These are phyloP conservation scores for Cutaneotrichosporon spelunceum DNA, from an alignment of 1,284 basidiomycete species.

Conservation along the genomic window DNA sequence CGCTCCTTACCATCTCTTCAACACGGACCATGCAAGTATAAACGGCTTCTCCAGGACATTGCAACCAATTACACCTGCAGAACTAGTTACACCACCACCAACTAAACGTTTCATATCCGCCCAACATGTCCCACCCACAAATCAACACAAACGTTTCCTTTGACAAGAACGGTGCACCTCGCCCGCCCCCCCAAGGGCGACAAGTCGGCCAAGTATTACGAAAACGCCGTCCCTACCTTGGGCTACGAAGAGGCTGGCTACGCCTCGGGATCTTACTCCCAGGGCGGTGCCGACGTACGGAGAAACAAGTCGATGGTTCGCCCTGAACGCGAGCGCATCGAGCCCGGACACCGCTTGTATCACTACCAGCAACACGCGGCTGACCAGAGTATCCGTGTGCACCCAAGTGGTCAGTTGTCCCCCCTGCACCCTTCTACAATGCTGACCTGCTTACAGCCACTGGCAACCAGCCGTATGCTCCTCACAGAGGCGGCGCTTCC, in stretches of 20 bases:
- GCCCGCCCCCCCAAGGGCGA: slow-evolving; percentile 38
- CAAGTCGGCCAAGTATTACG: slow-evolving; percentile 18
- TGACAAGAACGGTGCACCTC: slow-evolving; percentile 26
- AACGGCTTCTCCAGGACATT: slow-evolving; percentile 8
- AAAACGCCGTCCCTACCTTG: slow-evolving; percentile 22
- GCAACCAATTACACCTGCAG: slow-evolving; percentile 7
- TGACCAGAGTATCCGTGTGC: slow-evolving; percentile 70
- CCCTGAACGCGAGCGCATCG: slow-evolving; percentile 95
- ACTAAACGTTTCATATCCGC: slow-evolving; percentile 5
- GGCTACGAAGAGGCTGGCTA: slow-evolving; percentile 40
- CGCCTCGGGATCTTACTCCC: slow-evolving; percentile 37
- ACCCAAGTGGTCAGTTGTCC: slow-evolving; percentile 70
- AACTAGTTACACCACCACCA: slow-evolving; percentile 2
- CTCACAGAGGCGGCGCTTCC: slow-evolving; percentile 47
- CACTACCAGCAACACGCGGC: slow-evolving; percentile 90
- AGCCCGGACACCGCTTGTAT: slow-evolving; percentile 90
- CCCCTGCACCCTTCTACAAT: slow-evolving; percentile 9
- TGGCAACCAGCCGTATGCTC: slow-evolving; percentile 68
- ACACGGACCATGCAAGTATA: slow-evolving; percentile 30
- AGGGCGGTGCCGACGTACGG: slow-evolving; percentile 53
- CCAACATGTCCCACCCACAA: slow-evolving; percentile 42
- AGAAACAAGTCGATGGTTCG: slow-evolving; percentile 91
- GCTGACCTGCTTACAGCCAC: slow-evolving; percentile 59
- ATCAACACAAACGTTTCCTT: slow-evolving; percentile 43
- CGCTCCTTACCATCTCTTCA: slow-evolving; percentile 28